Evolutionary conservation across 2,329 filamentous ascomycete genomes (phyloP), one percentile per base, ranked within the genome.

Genomic region (Sporothrix curviconia): DNA sequence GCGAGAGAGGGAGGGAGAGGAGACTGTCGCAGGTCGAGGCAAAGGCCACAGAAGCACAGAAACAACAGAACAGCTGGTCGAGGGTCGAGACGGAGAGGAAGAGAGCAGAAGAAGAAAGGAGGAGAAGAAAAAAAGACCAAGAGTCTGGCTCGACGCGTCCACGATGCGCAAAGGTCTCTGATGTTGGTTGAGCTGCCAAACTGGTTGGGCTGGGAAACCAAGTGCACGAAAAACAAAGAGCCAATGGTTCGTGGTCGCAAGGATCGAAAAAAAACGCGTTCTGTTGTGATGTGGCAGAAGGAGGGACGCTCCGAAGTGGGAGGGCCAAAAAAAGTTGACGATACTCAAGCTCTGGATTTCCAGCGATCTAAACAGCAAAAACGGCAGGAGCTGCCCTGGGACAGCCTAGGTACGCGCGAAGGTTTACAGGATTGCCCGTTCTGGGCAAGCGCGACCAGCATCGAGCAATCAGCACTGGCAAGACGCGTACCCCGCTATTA

Each of bases 341-440:
- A 51, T 51, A 34, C 32, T 50, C 11, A 28, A 51, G 49, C 49
- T 51, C 12, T 14, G 8, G 22, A 11, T 43, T 43, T 19, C 14
- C 49, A 25, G 36, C 17, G 24, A 4, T 11, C 11, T 5, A 42
- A 37, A 19, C 40, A 43, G 43, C 46, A 49, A 42, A 50, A 56
- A 50, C 37, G 12, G 55, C 25, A 51, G 34, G 44, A 49, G 28
- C 36, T 50, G 32, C 30, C 19, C 46, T 22, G n/a, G 12, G 15
- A 50, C 47, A 34, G 32, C 32, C 47, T 51, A 42, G 39, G 39
- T 57, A n/a, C n/a, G n/a, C n/a, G n/a, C n/a, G n/a, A n/a, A n/a
- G n/a, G 55, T 57, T 57, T 57, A 57, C 55, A 37, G 37, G 6
- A 44, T 57, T 57, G 15, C 55, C 46, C 49, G 40, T 36, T 51